These are phyloP conservation scores for Escallonia rubra DNA, from an alignment of 129 eudicot genomes.

Conservation along the genomic window DNA sequence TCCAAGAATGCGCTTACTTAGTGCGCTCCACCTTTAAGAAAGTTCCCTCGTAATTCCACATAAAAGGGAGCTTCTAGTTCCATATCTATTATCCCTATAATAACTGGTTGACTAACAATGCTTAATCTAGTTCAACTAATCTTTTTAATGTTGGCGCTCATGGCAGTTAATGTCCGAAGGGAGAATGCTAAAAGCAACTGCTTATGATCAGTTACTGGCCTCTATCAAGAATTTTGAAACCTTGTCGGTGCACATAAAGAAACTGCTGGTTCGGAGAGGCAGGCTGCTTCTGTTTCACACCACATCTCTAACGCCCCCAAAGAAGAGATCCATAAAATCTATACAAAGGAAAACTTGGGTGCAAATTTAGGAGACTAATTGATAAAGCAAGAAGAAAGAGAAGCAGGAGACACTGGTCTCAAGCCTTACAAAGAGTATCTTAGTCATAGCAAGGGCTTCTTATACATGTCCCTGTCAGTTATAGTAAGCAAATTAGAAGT, in stretches of 20 bases:
- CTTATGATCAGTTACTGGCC: conserved; percentile 37
- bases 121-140: too few relatives aligned
- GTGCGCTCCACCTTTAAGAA: too few relatives aligned
- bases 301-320: conserved; percentile 11
- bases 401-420: conserved; percentile 50
- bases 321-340: conserved; percentile 24
- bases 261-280: conserved; percentile 15
- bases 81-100: too few relatives aligned
- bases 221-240: conserved; percentile 43
- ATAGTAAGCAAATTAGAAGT: too few relatives aligned
- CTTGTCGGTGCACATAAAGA: conserved; percentile 43
- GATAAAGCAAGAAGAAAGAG: conserved; percentile 65
- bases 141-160: too few relatives aligned
- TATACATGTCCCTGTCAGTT: conserved; percentile 37
- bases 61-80: too few relatives aligned
- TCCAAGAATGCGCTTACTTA: too few relatives aligned
- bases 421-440: conserved; percentile 60
- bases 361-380: conserved; percentile 40
- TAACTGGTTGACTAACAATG: too few relatives aligned
- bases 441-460: conserved; percentile 45
- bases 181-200: conserved; percentile 38
- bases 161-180: conserved; percentile 65
- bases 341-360: conserved; percentile 13
- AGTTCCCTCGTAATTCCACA: too few relatives aligned
- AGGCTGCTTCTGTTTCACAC: conserved; percentile 4